A percentile compares a stretch with the other conserved stretches of the same genome.
These are phyloP conservation scores for Talaromyces sp. DNA, from an alignment of 2,329 filamentous ascomycete genomes.

Conservation along the genomic window DNA sequence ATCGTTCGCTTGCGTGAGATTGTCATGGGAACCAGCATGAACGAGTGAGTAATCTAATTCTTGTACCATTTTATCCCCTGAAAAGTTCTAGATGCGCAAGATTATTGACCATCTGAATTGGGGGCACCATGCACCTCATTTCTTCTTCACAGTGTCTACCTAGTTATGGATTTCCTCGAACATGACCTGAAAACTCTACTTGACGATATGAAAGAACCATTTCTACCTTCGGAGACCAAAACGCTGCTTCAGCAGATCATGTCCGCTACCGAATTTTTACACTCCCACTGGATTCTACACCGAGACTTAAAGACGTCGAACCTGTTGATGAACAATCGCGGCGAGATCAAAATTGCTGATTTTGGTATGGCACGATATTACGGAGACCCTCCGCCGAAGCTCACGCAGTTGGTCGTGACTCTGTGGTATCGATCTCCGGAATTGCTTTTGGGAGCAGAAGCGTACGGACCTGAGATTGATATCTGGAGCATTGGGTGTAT, in stretches of 20 bases:
- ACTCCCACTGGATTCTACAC: constrained; percentile 85
- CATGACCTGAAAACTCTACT: constrained; percentile 93
- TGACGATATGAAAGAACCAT: constrained; percentile 90
- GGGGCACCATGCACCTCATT: constrained; percentile 11
- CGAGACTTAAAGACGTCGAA: constrained; percentile 93
- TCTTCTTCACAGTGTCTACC: constrained; percentile 61
- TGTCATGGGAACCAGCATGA: constrained; percentile 64
- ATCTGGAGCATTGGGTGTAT: constrained; percentile 97
- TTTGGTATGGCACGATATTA: constrained; percentile 96
- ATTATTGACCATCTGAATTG: constrained; percentile 28
- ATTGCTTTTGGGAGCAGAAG: constrained; percentile 72
- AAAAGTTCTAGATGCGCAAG: constrained; percentile 32
- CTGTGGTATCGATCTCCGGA: constrained; percentile 95
- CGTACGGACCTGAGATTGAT: constrained; percentile 74
- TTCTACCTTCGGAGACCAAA: constrained; percentile 88
- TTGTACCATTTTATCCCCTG: constrained; percentile 16
- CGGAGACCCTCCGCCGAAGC: constrained; percentile 67
- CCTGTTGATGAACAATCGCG: constrained; percentile 90
- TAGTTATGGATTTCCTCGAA: constrained; percentile 96
- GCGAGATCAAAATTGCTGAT: constrained; percentile 90
- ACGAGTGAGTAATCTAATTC: constrained; percentile 46
- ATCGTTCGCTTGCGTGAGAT: constrained; percentile 79
- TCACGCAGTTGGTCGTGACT: constrained; percentile 92
- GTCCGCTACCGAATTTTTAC: constrained; percentile 76
- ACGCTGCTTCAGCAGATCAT: constrained; percentile 79